Percentiles rank a stretch among this genome's conserved stretches.
Conservation (phyloP, 129 eudicot genomes). For the Tanacetum coccineum region DNA sequence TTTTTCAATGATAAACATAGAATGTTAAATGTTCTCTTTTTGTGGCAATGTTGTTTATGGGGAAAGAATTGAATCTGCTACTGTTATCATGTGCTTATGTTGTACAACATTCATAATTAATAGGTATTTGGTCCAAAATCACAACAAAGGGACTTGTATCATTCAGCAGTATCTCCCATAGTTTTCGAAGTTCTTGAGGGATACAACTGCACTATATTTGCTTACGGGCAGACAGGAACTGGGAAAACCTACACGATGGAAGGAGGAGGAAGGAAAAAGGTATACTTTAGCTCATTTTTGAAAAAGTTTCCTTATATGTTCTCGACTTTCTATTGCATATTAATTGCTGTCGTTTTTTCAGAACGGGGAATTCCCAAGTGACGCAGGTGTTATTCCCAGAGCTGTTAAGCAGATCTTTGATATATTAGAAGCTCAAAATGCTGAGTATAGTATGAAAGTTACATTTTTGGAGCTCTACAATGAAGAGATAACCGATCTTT, state of each 20-base stretch:
- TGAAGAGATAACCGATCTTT: constrained; percentile 94
- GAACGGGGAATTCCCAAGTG: constrained; percentile 96
- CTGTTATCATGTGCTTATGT: constrained; percentile 15
- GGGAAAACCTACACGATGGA: constrained; percentile 99
- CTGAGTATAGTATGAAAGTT: constrained; percentile 95
- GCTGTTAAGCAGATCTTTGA: constrained; percentile 85
- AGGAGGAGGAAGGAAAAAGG: constrained; percentile 98
- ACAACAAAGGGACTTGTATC: constrained; percentile 84
- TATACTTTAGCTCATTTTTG: background rate
- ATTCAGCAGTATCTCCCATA: constrained; percentile 82
- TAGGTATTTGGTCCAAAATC: constrained; percentile 90
- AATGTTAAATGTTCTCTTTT: background rate
- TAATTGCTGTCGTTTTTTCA: constrained; percentile 19
- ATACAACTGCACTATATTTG: constrained; percentile 96
- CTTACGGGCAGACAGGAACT: constrained; percentile 98
- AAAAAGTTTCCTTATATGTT: background rate
- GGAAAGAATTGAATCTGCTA: background rate
- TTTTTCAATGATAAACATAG: background rate
- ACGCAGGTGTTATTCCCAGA: constrained; percentile 97
- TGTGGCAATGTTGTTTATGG: background rate
- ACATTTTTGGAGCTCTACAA: constrained; percentile 88
- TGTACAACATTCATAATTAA: background rate
- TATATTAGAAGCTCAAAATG: constrained; percentile 86
- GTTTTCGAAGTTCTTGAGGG: constrained; percentile 96
- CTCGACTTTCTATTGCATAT: background rate